Percentiles rank a stretch among this genome's conserved stretches.
Evolutionary conservation across 2,329 filamentous ascomycete genomes (phyloP).

Genomic region (Arthrobotrys iridis): DNA sequence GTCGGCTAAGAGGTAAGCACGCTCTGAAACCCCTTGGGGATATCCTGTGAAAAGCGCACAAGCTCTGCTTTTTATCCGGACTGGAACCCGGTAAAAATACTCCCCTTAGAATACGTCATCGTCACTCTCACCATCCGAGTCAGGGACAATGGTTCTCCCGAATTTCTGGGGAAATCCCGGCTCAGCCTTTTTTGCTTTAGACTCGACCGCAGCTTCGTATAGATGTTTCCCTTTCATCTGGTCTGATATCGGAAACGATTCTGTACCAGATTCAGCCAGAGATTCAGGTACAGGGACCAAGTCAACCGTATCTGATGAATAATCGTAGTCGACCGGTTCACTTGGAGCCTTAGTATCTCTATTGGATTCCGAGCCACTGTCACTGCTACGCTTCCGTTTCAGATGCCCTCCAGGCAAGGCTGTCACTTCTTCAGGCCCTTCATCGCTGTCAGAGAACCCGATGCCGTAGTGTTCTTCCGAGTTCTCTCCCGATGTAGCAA

Average conservation of each 20-base stretch:
- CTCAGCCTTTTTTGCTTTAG: not conserved
- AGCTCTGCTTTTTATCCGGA: constrained; percentile 12
- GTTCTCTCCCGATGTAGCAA: constrained; percentile 30
- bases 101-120: constrained; percentile 48
- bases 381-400: constrained; percentile 49
- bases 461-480: constrained; percentile 42
- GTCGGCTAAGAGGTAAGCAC: constrained; percentile 16
- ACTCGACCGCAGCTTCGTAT: not conserved
- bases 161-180: constrained; percentile 48
- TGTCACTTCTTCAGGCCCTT: constrained; percentile 7
- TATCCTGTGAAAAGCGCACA: constrained; percentile 24
- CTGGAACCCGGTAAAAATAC: not conserved
- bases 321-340: constrained; percentile 4
- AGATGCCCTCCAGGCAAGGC: constrained; percentile 17
- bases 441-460: constrained; percentile 32
- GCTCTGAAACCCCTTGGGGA: not conserved
- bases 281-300: constrained; percentile 25
- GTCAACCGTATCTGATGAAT: constrained; percentile 46
- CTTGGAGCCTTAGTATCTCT: not conserved
- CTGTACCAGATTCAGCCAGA: constrained; percentile 13
- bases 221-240: constrained; percentile 23
- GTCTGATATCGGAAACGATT: constrained; percentile 21
- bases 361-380: not conserved
- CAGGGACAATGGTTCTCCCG: constrained; percentile 44
- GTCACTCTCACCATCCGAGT: constrained; percentile 53